Conservation (phyloP, 139 green algal species). For the Chlamydomonas schloesseri region DNA sequence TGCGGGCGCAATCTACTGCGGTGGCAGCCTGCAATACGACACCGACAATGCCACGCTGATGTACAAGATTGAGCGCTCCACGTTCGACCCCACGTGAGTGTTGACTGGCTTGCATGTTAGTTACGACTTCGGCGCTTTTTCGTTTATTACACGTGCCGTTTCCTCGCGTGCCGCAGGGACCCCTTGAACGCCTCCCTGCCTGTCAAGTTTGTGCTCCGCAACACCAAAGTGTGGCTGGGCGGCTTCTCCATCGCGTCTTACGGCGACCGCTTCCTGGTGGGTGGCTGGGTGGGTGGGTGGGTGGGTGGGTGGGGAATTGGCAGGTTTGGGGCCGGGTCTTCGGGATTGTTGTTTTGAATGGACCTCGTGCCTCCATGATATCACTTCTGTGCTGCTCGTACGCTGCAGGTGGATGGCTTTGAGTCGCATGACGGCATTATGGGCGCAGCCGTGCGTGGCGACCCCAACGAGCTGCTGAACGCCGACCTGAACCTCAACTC, state of each 20-base stretch:
- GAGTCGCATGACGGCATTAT: background rate
- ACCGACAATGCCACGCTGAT: no score
- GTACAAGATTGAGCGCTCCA: no score
- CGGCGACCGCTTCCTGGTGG: background rate
- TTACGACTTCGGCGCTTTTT: no score
- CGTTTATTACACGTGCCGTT: no score
- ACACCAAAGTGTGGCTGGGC: conserved; percentile 5
- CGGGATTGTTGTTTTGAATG: background rate
- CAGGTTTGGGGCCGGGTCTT: background rate
- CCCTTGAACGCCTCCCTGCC: background rate
- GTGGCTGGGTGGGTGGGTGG: no score
- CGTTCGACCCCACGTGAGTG: no score
- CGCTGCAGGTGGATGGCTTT: background rate
- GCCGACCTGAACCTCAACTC: background rate
- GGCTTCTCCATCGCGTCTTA: background rate
- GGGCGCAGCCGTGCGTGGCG: background rate
- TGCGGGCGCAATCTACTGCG: background rate
- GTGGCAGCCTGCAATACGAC: background rate
- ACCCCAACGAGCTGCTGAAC: background rate
- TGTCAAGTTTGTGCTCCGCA: background rate
- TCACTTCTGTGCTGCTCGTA: background rate
- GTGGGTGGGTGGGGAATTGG: background rate
- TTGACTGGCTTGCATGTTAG: no score
- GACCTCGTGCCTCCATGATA: no score
- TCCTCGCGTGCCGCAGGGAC: background rate